Evolutionary conservation across 257 asterid species (phyloP), one percentile per base, ranked within the genome.

Genomic region (Nicotiana undulata): DNA sequence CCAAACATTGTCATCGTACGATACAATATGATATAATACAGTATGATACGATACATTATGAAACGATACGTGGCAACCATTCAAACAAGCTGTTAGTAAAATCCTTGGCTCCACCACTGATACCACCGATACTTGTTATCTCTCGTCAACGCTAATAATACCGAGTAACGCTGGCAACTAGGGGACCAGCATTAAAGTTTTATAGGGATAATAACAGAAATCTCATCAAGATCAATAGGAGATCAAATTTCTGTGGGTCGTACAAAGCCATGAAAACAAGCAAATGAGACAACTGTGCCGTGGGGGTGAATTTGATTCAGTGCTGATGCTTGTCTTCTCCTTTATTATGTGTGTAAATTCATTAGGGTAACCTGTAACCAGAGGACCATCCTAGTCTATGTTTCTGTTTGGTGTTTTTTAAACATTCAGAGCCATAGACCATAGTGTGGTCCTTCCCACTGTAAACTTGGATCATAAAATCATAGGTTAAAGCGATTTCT

Each of bases 381-480:
- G 5, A 70, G 89, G 87, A 84, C 89, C 89, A 84, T 82, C 85
- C 87, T 86, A 84, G 1, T 12, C 77, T 40, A 68, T 20, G 13
- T 40, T 68, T 68, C 58, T 20, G 53, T 67, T 67, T 67, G 53
- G 6, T 53, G 7, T 22, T 51, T 75, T 37, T 56, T 40, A 9
- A 15, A 20, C 49, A 67, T 28, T 63, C 75, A 76, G 79, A 68
- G 59, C 64, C 68, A 53, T 32, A 79, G 86, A 51, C 64, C 68
- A 53, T 32, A 79, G 86, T 17, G 83, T 86, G 89, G 89, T 86
- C 89, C 85, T 82, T 11, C 67, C 17, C n/a, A 67, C 58, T 40
- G 56, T 67, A 10, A 40, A 51, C 1, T 68, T 26, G 34, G 18
- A 75, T 67, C 68, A 51, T 53, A 80, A 60, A 52, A 79, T 29